A percentile compares a stretch with the other conserved stretches of the same genome.
Evolutionary conservation across 306 rosid genomes (phyloP).

Genomic region (Prunus davidiana): DNA sequence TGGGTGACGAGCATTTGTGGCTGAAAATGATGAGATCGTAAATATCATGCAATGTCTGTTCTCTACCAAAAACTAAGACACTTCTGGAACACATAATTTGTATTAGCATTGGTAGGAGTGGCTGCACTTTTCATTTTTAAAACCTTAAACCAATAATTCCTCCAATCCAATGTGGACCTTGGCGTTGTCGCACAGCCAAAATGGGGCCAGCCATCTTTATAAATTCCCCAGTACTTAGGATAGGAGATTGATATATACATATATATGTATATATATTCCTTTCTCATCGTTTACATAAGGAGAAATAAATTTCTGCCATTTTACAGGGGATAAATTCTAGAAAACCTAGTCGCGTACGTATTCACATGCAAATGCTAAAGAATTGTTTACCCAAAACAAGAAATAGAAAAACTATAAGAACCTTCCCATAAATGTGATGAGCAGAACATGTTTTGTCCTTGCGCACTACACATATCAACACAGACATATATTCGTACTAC

Average conservation of each 20-base stretch:
- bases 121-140: background rate
- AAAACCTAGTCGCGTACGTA: background rate
- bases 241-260: too few species aligned
- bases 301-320: background rate
- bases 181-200: background rate
- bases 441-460: slow-evolving; percentile 30
- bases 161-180: background rate
- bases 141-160: background rate
- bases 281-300: background rate
- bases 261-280: background rate
- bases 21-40: too few species aligned
- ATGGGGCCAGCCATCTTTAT: background rate
- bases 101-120: background rate
- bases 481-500: background rate
- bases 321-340: background rate
- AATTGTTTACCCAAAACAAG: background rate
- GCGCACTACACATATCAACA: slow-evolving; percentile 8
- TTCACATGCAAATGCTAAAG: background rate
- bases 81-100: background rate
- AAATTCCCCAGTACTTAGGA: too few species aligned
- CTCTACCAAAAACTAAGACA: background rate
- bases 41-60: background rate
- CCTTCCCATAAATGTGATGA: background rate
- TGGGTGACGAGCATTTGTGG: too few species aligned
- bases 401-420: slow-evolving; percentile 1